Conservation (phyloP, 495 filamentous ascomycete genomes). For the Penicillium taxi region DNA sequence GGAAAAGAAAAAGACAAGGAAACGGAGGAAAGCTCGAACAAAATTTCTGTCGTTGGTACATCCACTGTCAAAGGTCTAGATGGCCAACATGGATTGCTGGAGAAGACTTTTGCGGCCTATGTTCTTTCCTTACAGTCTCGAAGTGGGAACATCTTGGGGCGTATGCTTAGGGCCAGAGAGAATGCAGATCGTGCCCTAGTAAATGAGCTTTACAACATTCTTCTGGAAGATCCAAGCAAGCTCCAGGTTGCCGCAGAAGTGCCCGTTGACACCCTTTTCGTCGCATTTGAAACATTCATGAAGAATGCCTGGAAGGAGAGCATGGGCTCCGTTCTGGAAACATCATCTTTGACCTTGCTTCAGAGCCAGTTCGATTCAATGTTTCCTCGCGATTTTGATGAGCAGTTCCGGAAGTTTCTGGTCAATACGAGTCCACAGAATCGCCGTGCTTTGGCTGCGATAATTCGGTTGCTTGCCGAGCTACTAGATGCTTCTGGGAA, state of each 20-base stretch:
- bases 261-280: constrained; percentile 81
- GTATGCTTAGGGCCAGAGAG: constrained; percentile 59
- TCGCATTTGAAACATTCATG: constrained; percentile 90
- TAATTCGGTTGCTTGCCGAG: constrained; percentile 79
- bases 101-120: constrained; percentile 81
- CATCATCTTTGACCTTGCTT: constrained; percentile 55
- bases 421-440: constrained; percentile 85
- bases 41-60: constrained; percentile 29
- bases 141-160: constrained; percentile 78
- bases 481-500: constrained; percentile 90
- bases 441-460: constrained; percentile 72
- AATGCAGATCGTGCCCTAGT: constrained; percentile 68
- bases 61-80: constrained; percentile 24
- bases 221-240: constrained; percentile 72
- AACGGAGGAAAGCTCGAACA: constrained; percentile 22
- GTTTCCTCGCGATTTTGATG: constrained; percentile 72
- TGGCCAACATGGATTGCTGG: constrained; percentile 56
- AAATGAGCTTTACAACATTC: constrained; percentile 84
- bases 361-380: constrained; percentile 67
- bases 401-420: constrained; percentile 70
- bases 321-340: constrained; percentile 73
- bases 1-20: constrained; percentile 17
- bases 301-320: constrained; percentile 80
- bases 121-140: constrained; percentile 70
- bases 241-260: constrained; percentile 66